A percentile compares a stretch with the other conserved stretches of the same genome.
Conservation (phyloP, 2,329 filamentous ascomycete species). For the Cordyceps pruinosa region DNA sequence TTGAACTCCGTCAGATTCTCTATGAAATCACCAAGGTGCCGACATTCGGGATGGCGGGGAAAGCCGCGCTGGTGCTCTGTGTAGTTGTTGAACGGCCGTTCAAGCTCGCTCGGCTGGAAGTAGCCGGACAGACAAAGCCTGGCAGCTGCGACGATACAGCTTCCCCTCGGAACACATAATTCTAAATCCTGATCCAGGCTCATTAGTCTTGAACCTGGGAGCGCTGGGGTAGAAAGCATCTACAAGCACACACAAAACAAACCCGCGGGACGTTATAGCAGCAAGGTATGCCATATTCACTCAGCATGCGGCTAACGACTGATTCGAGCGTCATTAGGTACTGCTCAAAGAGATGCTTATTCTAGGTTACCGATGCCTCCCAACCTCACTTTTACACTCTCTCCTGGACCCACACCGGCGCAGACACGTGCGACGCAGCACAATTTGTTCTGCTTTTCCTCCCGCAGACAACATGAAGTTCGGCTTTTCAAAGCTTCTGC, state of each 20-base stretch:
- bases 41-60: too few species aligned
- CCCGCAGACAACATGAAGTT: conserved; percentile 7
- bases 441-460: too few species aligned
- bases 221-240: not conserved
- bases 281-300: conserved; percentile 8
- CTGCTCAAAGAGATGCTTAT: not conserved
- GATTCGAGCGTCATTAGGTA: not conserved
- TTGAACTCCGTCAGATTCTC: too few species aligned
- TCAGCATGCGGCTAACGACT: conserved; percentile 6
- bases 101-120: conserved; percentile 10
- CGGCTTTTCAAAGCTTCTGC: conserved; percentile 15
- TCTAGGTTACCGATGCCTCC: too few species aligned
- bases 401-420: not conserved
- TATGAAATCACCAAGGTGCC: too few species aligned
- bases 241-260: conserved; percentile 12
- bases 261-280: conserved; percentile 17
- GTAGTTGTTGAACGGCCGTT: conserved; percentile 17
- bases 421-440: not conserved
- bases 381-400: not conserved
- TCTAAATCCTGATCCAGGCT: conserved; percentile 14
- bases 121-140: conserved; percentile 15
- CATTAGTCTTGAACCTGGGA: not conserved
- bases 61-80: conserved; percentile 21
- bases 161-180: conserved; percentile 14
- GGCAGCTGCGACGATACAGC: conserved; percentile 9